Percentiles rank a stretch among this genome's conserved stretches.
Conservation (phyloP, 306 rosid species). For the Delonix regia region DNA sequence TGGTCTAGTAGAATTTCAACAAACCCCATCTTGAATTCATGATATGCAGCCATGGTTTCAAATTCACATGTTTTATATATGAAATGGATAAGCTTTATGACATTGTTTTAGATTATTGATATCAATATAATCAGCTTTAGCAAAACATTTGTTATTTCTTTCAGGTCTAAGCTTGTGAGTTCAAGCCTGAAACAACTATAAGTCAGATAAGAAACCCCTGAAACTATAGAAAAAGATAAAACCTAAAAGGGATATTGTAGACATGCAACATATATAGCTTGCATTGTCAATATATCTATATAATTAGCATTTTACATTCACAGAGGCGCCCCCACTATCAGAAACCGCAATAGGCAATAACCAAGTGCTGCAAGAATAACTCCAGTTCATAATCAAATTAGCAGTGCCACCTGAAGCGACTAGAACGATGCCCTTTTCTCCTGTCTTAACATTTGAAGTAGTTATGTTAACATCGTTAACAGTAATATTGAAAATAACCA, state of each 20-base stretch:
- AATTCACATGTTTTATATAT: neutral
- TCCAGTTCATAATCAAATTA: slow-evolving; percentile 72
- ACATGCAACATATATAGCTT: too few relatives aligned
- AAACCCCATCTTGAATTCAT: neutral
- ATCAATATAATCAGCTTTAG: slow-evolving; percentile 17
- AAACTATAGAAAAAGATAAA: neutral
- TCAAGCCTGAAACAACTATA: neutral
- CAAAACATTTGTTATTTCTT: slow-evolving; percentile 1
- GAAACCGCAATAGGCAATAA: slow-evolving; percentile 63
- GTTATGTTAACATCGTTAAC: slow-evolving; percentile 51
- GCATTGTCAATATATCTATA: neutral
- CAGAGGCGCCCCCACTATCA: slow-evolving; percentile 74
- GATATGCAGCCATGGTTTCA: neutral
- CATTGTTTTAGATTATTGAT: neutral
- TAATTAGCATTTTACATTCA: slow-evolving; percentile 57
- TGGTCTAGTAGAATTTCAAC: neutral
- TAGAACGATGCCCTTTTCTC: slow-evolving; percentile 64
- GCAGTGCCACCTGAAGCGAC: slow-evolving; percentile 75
- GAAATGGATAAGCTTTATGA: neutral
- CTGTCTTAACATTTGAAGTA: slow-evolving; percentile 62
- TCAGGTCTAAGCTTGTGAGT: slow-evolving; percentile 2
- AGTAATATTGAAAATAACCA: slow-evolving; percentile 66
- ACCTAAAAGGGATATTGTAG: too few relatives aligned
- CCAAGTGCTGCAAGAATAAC: slow-evolving; percentile 62
- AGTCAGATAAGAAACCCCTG: slow-evolving; percentile 5